phyloP scores from a whole-genome alignment of 192 early-diverging fungal genomes.

The Podila verticillata region DNA sequence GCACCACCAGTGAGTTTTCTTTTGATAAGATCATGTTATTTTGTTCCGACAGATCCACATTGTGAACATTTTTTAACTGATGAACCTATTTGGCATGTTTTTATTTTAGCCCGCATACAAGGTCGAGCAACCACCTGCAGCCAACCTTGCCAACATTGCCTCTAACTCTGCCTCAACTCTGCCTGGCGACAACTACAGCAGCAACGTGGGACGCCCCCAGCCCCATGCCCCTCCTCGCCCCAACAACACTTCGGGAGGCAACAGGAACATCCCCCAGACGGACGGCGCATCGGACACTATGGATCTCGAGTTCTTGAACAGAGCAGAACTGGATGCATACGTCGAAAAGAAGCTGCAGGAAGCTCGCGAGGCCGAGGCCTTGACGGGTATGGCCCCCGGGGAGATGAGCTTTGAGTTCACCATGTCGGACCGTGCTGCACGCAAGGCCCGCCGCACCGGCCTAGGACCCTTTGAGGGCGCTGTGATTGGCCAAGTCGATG shows the following conservation, averaged over 20 bases:
- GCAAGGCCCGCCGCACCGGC: conserved; percentile 31
- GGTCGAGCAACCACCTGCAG: conserved; percentile 42
- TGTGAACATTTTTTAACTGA: too few relatives aligned
- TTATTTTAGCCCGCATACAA: conserved; percentile 17
- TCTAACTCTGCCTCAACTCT: conserved; percentile 13
- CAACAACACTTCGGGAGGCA: conserved; percentile 42
- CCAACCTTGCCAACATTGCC: conserved; percentile 50
- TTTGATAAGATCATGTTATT: neutral
- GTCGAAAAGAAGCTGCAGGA: conserved; percentile 28
- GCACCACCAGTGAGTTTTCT: neutral
- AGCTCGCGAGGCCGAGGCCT: conserved; percentile 8
- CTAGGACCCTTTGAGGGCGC: conserved; percentile 9
- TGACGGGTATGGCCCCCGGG: conserved; percentile 7
- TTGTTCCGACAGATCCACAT: neutral
- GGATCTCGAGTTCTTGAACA: conserved; percentile 77
- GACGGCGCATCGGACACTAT: conserved; percentile 69
- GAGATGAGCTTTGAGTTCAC: conserved; percentile 49
- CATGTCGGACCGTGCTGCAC: conserved; percentile 41
- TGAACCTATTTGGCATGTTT: too few relatives aligned
- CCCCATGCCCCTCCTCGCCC: conserved; percentile 28
- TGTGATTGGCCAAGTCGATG: conserved; percentile 29
- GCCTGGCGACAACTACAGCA: conserved; percentile 22
- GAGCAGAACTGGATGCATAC: conserved; percentile 31
- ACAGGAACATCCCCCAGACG: conserved; percentile 77
- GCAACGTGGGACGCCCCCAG: conserved; percentile 46